Evolutionary conservation across 129 eudicot genomes (phyloP), one percentile per base, ranked within the genome.

Genomic region (Flaveria ramosissima): DNA sequence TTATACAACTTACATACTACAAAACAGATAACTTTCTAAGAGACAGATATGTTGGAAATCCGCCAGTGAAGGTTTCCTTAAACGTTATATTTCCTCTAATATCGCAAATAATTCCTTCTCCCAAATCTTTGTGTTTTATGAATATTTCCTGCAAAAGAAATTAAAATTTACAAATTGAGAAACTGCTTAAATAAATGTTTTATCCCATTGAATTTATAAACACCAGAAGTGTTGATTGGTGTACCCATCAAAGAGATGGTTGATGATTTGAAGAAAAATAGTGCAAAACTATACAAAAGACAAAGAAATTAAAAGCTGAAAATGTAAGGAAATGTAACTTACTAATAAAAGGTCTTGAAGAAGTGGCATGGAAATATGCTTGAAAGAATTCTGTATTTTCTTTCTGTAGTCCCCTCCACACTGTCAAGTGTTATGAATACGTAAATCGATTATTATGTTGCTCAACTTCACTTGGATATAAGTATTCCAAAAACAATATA

Each of bases 341-440:
- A 89, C 92, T 77, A 8, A 76, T 36, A 63, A 73, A 83, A 27
- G 81, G 85, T 72, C 80, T 80, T 50, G 86, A 82, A 74, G 86
- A 79, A 45, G 80, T 55, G 41, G 82, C 70, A 59, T 71, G 84
- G 56, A 70, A 84, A 82, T 92, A 92, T 65, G 90, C 62, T 70
- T 80, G 90, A 68, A 92, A 92, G 80, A 92, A 92, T 30, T 81
- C 83, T 23, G 74, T 72, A 79, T 89, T 92, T 70, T 92, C 96
- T 82, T 87, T 92, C 61, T 74, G 69, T 17, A 92, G 88, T 76
- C 85, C 96, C 67, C 88, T 92, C 92, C 97, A 92, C 43, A 89
- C 97, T 92, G 86, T 75, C 64, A 66, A 56, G 24, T 24, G 36
- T 9, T 4, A 48, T 60, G 52, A 51, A 48, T 59, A 9, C 26